Evolutionary conservation across 805 yeast species (phyloP), one percentile per base, ranked within the genome.

Genomic region (Ogataea naganishii): DNA sequence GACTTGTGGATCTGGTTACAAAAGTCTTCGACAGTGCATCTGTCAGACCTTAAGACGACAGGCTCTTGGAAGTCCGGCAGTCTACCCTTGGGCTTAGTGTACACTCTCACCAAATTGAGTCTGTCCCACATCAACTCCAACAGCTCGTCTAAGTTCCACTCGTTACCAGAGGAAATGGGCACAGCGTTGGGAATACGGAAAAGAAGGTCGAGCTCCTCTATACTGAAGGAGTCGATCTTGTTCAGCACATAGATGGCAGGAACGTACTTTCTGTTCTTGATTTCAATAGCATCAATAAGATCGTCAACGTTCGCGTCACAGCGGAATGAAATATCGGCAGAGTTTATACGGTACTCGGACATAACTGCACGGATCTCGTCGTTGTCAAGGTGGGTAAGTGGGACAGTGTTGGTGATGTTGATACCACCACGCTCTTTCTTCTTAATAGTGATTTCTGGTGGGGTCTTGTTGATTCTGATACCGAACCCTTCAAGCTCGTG

Each of bases 231-330:
- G 58, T 92, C 99, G 49, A 92, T 89, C 61, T 92, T 92, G 69
- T 92, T 92, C 51, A 92, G 66, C 26, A 86, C 96, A 51, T 92
- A 92, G 33, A 92, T 66, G 1, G 95, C 97, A 3, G 98, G 98
- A 43, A 92, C 85, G 56, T 92, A 92, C 54, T 83, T 77, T 62
- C 99, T 78, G 47, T 83, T 75, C 34, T 81, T 79, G 4, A 81
- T 88, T 61, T 92, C 98, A 32, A 92, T 71, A 9, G 88, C 83
- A 54, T 92, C 99, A 46, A 92, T 92, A 45, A 92, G 64, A 50
- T 92, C 98, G 52, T 92, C 99, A 14, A 94, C 94, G 0, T 95
- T 84, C 14, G 98, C 98, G 56, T 92, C 98, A 55, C 97, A 88
- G 52, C 99, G 69, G 62, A 92, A 80, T 2, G 95, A 92, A 42